Conservation (phyloP, 2,329 filamentous ascomycete genomes). For the Apiospora arundinis region DNA sequence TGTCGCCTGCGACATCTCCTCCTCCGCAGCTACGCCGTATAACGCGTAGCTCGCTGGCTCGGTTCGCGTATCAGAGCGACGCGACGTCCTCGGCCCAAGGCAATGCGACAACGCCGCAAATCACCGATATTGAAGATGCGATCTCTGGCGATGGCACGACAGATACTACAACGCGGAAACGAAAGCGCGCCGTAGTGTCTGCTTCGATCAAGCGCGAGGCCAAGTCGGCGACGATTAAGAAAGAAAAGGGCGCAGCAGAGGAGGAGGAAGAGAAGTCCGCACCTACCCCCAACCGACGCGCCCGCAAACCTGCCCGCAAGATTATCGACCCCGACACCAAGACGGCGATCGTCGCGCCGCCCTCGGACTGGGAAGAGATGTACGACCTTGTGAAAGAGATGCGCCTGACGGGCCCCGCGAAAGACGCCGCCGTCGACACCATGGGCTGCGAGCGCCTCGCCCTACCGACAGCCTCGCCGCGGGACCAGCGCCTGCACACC, state of each 20-base stretch:
- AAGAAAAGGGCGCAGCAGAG: slow-evolving; percentile 25
- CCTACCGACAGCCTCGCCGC: slow-evolving; percentile 52
- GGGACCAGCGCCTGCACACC: slow-evolving; percentile 80
- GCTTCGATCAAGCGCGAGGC: slow-evolving; percentile 3
- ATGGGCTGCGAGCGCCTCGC: slow-evolving; percentile 92
- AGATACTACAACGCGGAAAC: slow-evolving; percentile 30
- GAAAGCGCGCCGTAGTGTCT: slow-evolving; percentile 33
- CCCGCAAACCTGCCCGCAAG: slow-evolving; percentile 37
- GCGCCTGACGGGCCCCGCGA: slow-evolving; percentile 64
- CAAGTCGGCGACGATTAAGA: slow-evolving; percentile 2
- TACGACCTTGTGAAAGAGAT: slow-evolving; percentile 81
- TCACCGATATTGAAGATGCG: slow-evolving; percentile 40
- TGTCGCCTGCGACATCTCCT: slow-evolving; percentile 34
- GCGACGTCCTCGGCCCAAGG: slow-evolving; percentile 24
- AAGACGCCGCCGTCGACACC: slow-evolving; percentile 89
- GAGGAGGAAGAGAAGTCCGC: slow-evolving; percentile 23
- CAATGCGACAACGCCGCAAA: slow-evolving; percentile 21
- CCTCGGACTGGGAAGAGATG: slow-evolving; percentile 70
- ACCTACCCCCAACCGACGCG: slow-evolving; percentile 23
- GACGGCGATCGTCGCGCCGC: slow-evolving; percentile 30
- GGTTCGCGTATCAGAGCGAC: slow-evolving; percentile 36
- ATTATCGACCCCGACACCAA: slow-evolving; percentile 32
- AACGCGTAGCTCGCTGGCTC: slow-evolving; percentile 40
- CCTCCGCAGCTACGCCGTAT: slow-evolving; percentile 39
- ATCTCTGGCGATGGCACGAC: slow-evolving; percentile 29